A percentile compares a stretch with the other conserved stretches of the same genome.
These are phyloP conservation scores for Trichoderma sp. DNA, from an alignment of 2,329 filamentous ascomycete genomes.

Conservation along the genomic window DNA sequence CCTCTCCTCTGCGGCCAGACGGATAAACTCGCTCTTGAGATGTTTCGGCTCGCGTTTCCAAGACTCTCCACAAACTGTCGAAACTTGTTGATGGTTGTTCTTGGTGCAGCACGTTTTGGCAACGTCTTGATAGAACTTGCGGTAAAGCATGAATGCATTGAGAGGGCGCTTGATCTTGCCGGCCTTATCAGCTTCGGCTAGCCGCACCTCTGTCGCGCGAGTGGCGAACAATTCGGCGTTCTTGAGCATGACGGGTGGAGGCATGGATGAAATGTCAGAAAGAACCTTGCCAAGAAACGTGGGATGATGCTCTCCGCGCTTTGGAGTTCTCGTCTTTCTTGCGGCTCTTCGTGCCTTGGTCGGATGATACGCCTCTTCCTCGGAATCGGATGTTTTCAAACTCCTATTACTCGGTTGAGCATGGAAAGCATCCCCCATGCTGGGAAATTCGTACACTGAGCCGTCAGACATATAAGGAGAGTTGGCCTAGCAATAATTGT, in stretches of 20 bases:
- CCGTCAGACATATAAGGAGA: slow-evolving; percentile 1
- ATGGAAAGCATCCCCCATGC: not conserved
- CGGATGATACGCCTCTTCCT: not conserved
- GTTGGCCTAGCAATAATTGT: not conserved
- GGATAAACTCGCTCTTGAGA: slow-evolving; percentile 73
- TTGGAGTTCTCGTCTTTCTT: slow-evolving; percentile 38
- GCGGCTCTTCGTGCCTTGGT: slow-evolving; percentile 28
- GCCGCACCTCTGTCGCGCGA: slow-evolving; percentile 66
- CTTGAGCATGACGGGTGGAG: slow-evolving; percentile 62
- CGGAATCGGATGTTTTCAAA: not conserved
- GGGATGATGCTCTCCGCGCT: slow-evolving; percentile 31
- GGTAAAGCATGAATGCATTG: slow-evolving; percentile 98
- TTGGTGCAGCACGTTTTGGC: slow-evolving; percentile 79
- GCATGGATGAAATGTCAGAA: slow-evolving; percentile 68
- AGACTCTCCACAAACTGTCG: slow-evolving; percentile 79
- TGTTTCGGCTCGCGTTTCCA: slow-evolving; percentile 77
- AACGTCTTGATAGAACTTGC: slow-evolving; percentile 85
- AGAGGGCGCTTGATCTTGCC: slow-evolving; percentile 88
- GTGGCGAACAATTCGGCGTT: slow-evolving; percentile 83
- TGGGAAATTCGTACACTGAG: not conserved
- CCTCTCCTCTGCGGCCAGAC: slow-evolving; percentile 77
- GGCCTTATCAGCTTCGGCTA: slow-evolving; percentile 64
- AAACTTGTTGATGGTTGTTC: slow-evolving; percentile 93
- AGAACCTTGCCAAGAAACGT: slow-evolving; percentile 53
- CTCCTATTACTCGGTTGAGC: not conserved